phyloP scores from a whole-genome alignment of 345 rosid genomes.

The Eucalyptus cloeziana region DNA sequence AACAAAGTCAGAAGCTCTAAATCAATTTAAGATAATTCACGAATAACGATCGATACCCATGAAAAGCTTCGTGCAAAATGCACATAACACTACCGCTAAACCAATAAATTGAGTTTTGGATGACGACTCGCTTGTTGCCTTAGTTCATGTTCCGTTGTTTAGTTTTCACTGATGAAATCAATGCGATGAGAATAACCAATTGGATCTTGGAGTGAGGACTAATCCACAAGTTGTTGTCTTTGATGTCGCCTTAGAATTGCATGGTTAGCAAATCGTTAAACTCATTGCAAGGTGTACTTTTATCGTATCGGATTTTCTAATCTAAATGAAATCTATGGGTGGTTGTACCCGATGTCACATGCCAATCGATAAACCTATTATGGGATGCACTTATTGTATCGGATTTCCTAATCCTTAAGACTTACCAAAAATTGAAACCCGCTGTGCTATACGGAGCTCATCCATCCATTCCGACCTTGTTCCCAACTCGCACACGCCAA shows the following conservation, averaged over 20 bases:
- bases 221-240: background rate
- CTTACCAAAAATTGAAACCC: background rate
- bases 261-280: background rate
- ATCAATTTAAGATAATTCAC: too few relatives aligned
- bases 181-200: background rate
- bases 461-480: background rate
- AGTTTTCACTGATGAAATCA: background rate
- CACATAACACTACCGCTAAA: background rate
- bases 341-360: background rate
- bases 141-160: background rate
- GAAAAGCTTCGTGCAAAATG: background rate
- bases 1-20: rapidly evolving
- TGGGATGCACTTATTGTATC: background rate
- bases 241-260: background rate
- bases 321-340: background rate
- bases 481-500: background rate
- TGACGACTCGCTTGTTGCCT: rapidly evolving
- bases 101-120: background rate
- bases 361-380: background rate
- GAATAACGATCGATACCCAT: too few relatives aligned
- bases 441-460: background rate
- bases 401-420: background rate
- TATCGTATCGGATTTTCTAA: background rate
- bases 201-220: too few relatives aligned
- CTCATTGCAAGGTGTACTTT: background rate